Conservation (phyloP, 2,329 filamentous ascomycete species). For the Tympanopsis confertula region DNA sequence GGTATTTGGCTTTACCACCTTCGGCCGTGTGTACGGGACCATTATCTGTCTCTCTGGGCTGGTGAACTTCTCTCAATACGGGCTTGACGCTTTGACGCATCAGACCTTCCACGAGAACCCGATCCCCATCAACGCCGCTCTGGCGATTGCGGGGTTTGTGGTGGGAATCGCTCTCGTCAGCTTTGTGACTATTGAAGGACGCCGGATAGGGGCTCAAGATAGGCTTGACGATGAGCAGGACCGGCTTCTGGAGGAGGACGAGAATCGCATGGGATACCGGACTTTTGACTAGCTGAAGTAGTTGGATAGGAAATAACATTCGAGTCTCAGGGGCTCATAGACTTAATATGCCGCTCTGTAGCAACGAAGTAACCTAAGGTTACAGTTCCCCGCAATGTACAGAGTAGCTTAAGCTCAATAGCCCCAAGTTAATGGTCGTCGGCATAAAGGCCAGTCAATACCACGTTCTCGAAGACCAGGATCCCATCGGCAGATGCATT, state of each 20-base stretch:
- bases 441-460: no score
- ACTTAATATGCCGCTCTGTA: no score
- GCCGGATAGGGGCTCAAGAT: neutral
- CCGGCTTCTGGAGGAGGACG: neutral
- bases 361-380: no score
- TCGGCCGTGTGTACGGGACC: conserved; percentile 68
- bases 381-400: no score
- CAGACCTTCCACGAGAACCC: conserved; percentile 48
- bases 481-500: no score
- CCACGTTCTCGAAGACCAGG: no score
- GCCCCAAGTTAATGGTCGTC: no score
- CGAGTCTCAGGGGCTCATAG: no score
- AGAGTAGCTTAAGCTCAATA: no score
- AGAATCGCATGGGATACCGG: no score
- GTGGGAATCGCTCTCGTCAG: conserved; percentile 42
- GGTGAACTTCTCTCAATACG: conserved; percentile 60
- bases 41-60: conserved; percentile 64
- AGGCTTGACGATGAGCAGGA: neutral
- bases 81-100: conserved; percentile 57
- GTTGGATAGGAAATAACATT: no score
- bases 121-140: conserved; percentile 47
- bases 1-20: conserved; percentile 70
- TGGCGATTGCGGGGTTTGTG: conserved; percentile 39
- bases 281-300: no score
- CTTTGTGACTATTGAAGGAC: conserved; percentile 30